These are phyloP conservation scores for Vanderwaltozyma verrucispora DNA, from an alignment of 805 yeast genomes.

Conservation along the genomic window DNA sequence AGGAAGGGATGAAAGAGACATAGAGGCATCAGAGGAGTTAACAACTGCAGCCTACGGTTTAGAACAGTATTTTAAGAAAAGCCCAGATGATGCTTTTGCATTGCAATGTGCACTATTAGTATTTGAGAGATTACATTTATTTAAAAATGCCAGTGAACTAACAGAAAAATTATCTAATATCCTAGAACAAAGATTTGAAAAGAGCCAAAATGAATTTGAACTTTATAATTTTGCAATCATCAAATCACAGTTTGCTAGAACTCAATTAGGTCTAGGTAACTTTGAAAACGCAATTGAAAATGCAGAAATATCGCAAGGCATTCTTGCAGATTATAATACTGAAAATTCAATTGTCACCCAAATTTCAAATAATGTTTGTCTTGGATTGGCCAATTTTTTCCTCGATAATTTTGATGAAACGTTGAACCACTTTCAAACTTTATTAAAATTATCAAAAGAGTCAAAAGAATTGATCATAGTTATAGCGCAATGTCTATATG, in stretches of 20 bases:
- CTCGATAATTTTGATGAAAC: slow-evolving; percentile 52
- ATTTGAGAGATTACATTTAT: slow-evolving; percentile 63
- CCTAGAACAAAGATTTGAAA: slow-evolving; percentile 49
- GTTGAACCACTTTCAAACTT: slow-evolving; percentile 51
- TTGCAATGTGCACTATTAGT: slow-evolving; percentile 43
- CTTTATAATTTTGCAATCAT: slow-evolving; percentile 45
- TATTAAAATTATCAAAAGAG: slow-evolving; percentile 47
- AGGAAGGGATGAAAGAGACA: slow-evolving; percentile 40
- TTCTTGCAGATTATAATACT: slow-evolving; percentile 34
- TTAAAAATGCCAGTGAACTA: slow-evolving; percentile 39
- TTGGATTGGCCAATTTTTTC: slow-evolving; percentile 68
- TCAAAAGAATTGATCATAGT: slow-evolving; percentile 60
- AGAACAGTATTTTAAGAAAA: slow-evolving; percentile 48
- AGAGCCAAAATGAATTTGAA: slow-evolving; percentile 37
- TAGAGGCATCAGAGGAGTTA: slow-evolving; percentile 52
- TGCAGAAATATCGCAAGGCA: slow-evolving; percentile 45
- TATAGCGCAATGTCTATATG: slow-evolving; percentile 70
- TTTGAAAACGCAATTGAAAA: slow-evolving; percentile 51
- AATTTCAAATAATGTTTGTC: slow-evolving; percentile 53
- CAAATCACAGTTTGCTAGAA: slow-evolving; percentile 63
- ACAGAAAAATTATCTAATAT: slow-evolving; percentile 38
- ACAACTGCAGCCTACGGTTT: slow-evolving; percentile 61
- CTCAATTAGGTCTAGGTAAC: slow-evolving; percentile 48
- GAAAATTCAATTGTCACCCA: slow-evolving; percentile 26
- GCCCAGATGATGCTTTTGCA: slow-evolving; percentile 50